phyloP scores from a whole-genome alignment of 2,329 filamentous ascomycete species.

The Botrytis pseudocinerea region DNA sequence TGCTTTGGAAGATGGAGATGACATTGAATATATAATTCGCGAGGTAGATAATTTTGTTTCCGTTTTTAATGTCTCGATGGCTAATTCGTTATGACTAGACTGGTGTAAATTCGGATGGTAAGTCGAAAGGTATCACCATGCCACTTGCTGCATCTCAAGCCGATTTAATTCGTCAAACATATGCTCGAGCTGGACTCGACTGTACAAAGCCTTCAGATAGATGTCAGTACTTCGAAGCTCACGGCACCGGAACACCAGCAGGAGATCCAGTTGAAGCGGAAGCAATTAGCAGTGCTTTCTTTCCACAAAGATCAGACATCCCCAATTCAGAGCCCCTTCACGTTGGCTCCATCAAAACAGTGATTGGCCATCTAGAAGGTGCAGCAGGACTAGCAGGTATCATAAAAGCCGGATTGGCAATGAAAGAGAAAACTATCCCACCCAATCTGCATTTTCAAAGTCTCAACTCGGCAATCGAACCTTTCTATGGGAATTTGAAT shows the following conservation, averaged over 20 bases:
- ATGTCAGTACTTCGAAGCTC: slow-evolving; percentile 27
- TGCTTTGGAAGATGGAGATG: slow-evolving; percentile 59
- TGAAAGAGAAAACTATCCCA: slow-evolving; percentile 39
- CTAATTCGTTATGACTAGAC: slow-evolving; percentile 8
- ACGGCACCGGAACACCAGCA: slow-evolving; percentile 31
- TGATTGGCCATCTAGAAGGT: slow-evolving; percentile 38
- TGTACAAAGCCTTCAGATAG: slow-evolving; percentile 16
- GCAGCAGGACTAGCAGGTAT: slow-evolving; percentile 40
- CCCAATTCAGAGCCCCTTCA: slow-evolving; percentile 20
- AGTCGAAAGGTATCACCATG: slow-evolving; percentile 54
- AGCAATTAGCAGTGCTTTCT: slow-evolving; percentile 27
- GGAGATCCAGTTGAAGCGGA: slow-evolving; percentile 33
- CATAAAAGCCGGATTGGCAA: slow-evolving; percentile 36
- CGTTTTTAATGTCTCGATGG: not conserved
- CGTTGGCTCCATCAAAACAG: slow-evolving; percentile 35
- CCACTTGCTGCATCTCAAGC: slow-evolving; percentile 51
- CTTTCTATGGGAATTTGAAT: slow-evolving; percentile 25
- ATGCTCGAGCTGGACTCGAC: slow-evolving; percentile 47
- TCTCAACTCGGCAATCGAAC: slow-evolving; percentile 41
- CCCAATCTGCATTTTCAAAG: slow-evolving; percentile 41
- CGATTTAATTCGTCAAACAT: slow-evolving; percentile 48
- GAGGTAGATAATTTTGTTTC: slow-evolving; percentile 37
- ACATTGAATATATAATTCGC: slow-evolving; percentile 56
- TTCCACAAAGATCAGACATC: not conserved
- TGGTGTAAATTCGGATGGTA: slow-evolving; percentile 52